These are phyloP conservation scores for Vachellia collinsii DNA, from an alignment of 306 rosid genomes.

Conservation along the genomic window DNA sequence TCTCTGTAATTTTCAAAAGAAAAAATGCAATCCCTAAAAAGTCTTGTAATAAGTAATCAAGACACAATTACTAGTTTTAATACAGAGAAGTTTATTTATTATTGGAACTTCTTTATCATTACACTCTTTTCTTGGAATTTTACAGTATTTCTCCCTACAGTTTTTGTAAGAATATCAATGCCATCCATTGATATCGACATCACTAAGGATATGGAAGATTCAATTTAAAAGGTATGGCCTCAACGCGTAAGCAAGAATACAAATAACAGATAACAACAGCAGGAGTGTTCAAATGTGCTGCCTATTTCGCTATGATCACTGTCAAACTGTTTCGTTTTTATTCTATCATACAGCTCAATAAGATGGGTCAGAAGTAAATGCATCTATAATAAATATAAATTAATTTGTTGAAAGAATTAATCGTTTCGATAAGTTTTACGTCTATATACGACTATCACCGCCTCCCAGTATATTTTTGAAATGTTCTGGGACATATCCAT, in stretches of 20 bases:
- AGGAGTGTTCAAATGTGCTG: not conserved
- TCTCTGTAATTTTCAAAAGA: too few relatives aligned
- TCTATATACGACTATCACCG: not conserved
- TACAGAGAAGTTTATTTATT: too few relatives aligned
- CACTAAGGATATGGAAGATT: not conserved
- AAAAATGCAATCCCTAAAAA: too few relatives aligned
- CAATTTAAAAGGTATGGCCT: not conserved
- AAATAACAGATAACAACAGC: not conserved
- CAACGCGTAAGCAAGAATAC: not conserved
- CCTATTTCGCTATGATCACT: not conserved
- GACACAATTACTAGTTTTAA: too few relatives aligned
- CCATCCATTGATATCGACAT: not conserved
- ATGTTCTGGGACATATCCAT: not conserved
- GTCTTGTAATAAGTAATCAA: too few relatives aligned
- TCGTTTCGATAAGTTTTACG: not conserved
- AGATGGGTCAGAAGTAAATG: not conserved
- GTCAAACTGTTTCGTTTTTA: not conserved
- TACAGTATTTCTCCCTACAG: too few relatives aligned
- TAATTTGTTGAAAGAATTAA: conserved; percentile 1
- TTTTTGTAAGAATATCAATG: not conserved
- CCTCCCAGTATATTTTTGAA: not conserved
- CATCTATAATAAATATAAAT: not conserved
- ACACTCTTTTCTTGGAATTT: too few relatives aligned
- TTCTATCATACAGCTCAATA: not conserved
- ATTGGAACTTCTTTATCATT: too few relatives aligned